These are phyloP conservation scores for Talaromyces proteolyticus DNA, from an alignment of 495 filamentous ascomycete species.

Conservation along the genomic window DNA sequence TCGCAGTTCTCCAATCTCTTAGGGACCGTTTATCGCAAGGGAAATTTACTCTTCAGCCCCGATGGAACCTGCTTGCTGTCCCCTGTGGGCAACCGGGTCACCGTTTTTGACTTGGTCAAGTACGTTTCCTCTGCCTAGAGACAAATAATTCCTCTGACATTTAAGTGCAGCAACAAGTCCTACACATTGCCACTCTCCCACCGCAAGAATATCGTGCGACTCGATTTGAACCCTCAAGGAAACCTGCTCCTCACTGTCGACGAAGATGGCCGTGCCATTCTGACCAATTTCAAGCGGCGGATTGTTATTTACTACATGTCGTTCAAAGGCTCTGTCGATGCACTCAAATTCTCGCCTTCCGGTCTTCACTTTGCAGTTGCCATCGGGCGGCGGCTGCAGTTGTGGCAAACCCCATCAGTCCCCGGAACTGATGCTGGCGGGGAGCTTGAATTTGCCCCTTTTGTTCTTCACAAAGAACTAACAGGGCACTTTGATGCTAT, in stretches of 20 bases:
- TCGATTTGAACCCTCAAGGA: slow-evolving; percentile 82
- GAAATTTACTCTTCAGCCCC: slow-evolving; percentile 93
- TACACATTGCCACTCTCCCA: slow-evolving; percentile 93
- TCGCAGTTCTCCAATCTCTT: slow-evolving; percentile 86
- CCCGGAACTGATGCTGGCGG: slow-evolving; percentile 71
- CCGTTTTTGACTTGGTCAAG: slow-evolving; percentile 95
- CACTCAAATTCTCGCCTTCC: slow-evolving; percentile 87
- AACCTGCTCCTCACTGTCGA: slow-evolving; percentile 89
- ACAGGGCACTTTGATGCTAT: slow-evolving; percentile 85
- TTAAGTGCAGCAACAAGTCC: slow-evolving; percentile 72
- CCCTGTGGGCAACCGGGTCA: slow-evolving; percentile 94
- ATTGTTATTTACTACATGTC: slow-evolving; percentile 90
- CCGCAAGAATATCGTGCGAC: slow-evolving; percentile 82
- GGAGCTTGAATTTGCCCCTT: slow-evolving; percentile 90
- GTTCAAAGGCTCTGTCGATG: slow-evolving; percentile 75
- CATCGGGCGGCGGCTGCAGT: slow-evolving; percentile 76
- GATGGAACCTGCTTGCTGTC: slow-evolving; percentile 94
- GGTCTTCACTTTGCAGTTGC: slow-evolving; percentile 86
- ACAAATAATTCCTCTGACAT: slow-evolving; percentile 5
- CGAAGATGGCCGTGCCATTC: slow-evolving; percentile 87
- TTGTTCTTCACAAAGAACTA: slow-evolving; percentile 79
- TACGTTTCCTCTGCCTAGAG: slow-evolving; percentile 32
- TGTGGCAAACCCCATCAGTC: slow-evolving; percentile 91
- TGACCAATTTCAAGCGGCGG: slow-evolving; percentile 81
- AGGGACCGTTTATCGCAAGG: slow-evolving; percentile 94